Evolutionary conservation across 192 early-diverging fungal species (phyloP).

Genomic region (Rhizoclosmatium globosum): DNA sequence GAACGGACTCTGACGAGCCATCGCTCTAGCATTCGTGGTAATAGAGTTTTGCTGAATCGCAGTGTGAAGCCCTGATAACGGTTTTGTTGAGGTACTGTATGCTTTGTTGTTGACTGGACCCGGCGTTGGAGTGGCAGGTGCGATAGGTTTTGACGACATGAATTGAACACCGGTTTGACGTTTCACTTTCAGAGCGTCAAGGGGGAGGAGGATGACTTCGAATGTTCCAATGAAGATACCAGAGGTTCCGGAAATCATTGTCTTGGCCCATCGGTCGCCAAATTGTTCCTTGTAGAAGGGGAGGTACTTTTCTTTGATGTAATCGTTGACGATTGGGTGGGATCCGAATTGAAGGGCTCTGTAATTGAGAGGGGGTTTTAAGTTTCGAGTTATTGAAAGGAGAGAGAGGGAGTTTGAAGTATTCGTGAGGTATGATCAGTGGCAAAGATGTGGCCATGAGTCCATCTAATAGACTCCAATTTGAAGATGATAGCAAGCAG

Average conservation of each 20-base stretch:
- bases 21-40: neutral
- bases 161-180: slow-evolving; percentile 79
- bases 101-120: neutral
- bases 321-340: slow-evolving; percentile 89
- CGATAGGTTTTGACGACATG: slow-evolving; percentile 26
- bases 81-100: neutral
- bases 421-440: neutral
- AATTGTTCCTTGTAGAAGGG: slow-evolving; percentile 70
- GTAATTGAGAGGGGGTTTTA: neutral
- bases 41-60: slow-evolving; percentile 7
- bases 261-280: slow-evolving; percentile 87
- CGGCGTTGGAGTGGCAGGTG: neutral
- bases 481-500: neutral
- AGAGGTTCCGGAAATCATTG: slow-evolving; percentile 44
- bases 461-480: neutral
- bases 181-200: slow-evolving; percentile 95
- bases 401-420: slow-evolving; percentile 5
- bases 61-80: slow-evolving; percentile 4
- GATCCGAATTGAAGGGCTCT: slow-evolving; percentile 75
- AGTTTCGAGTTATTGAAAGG: neutral
- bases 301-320: slow-evolving; percentile 75
- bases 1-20: neutral
- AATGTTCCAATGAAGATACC: slow-evolving; percentile 86
- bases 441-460: neutral
- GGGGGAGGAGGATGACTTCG: slow-evolving; percentile 88